Base-by-base conservation (phyloP, 345 rosid genomes). In the Populus pruinosa region DNA sequence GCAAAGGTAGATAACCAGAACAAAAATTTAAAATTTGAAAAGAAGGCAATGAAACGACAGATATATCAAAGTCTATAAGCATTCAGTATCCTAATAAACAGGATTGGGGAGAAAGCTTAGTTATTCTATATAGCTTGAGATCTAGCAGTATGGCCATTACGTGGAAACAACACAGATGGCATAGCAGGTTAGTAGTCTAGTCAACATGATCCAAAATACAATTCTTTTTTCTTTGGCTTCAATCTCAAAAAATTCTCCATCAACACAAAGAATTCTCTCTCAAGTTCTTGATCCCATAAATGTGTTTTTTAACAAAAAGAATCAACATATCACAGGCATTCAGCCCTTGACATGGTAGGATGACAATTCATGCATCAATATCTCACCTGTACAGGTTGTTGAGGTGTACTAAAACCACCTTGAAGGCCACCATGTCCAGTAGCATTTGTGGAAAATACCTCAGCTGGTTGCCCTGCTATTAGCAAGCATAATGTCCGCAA, bases 381-480 rank as follows among this genome's bases (percentile, higher is more conserved):
- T 67, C 82, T 81, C 75, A 96, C 99, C 90, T 92, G 94, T 49
- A 80, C 78, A 73, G 89, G 85, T 73, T 85, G 91, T 74, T 84
- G 92, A 64, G 87, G 73, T 72, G 76, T 53, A 85, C 73, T 79
- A 14, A 72, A 20, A 38, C 82, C 79, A 75, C 88, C 85, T 62
- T 86, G 82, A 90, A 83, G 61, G 72, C 74, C 80, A 77, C 74
- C 72, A 71, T 81, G 70, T 63, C 77, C 56, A 53, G 86, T 44
- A 79, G 79, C 62, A 33, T 83, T 90, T 39, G 83, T 25, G 71
- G 97, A 83, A 83, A 94, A 92, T 66, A 94, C 97, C 71, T 92
- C 99, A 35, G 94, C 97, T 23, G 97, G 97, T 85, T 92, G 94
- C 77, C 99, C 99, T 20, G 98, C 98, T 85, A 94, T 93, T 79